Evolutionary conservation across 371 early-diverging fungal genomes (phyloP).

Genomic region (Mucor plumbeus): DNA sequence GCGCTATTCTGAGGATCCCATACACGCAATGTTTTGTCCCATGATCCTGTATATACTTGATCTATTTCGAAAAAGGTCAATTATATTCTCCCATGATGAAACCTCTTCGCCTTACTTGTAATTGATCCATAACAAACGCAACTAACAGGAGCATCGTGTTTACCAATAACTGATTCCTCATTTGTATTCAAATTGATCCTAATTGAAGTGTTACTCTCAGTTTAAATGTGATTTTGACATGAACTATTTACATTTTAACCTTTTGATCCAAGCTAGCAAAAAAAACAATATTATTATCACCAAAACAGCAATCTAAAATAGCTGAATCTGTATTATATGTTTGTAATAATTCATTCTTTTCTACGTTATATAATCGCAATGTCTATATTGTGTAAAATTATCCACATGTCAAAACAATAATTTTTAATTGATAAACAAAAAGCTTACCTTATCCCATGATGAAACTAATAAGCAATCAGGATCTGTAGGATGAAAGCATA

Average conservation of each 20-base stretch:
- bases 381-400: conserved; percentile 45
- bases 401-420: not conserved
- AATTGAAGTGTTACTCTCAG: conserved; percentile 10
- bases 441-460: conserved; percentile 88
- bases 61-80: conserved; percentile 41
- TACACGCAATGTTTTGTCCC: conserved; percentile 85
- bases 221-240: not conserved
- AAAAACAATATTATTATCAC: conserved; percentile 53
- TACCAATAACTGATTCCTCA: conserved; percentile 48
- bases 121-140: conserved; percentile 67
- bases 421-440: not conserved
- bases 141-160: conserved; percentile 66
- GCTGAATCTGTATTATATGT: conserved; percentile 69
- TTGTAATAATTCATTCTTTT: conserved; percentile 56
- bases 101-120: conserved; percentile 42
- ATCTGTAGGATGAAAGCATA: conserved; percentile 73
- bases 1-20: conserved; percentile 77
- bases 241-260: conserved; percentile 60
- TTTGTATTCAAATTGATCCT: conserved; percentile 59
- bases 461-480: conserved; percentile 72
- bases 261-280: conserved; percentile 74
- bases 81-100: not conserved
- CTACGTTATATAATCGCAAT: conserved; percentile 83
- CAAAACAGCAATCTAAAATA: conserved; percentile 79
- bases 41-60: conserved; percentile 79